Evolutionary conservation across 2,329 filamentous ascomycete species (phyloP).

Genomic region (Fusarium coffeatum): DNA sequence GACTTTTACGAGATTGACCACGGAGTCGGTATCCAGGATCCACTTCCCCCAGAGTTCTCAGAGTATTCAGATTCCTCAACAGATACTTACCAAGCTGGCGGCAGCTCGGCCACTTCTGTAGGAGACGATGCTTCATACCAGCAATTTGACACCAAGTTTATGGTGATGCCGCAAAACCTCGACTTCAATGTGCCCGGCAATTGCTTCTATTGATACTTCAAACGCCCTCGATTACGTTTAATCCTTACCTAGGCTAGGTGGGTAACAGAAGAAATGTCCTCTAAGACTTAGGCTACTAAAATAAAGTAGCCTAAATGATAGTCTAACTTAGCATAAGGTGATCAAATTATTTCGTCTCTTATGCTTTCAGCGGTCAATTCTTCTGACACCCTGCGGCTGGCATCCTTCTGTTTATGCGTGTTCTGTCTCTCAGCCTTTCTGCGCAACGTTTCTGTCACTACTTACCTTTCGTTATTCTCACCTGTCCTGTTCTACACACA

Average conservation of each 20-base stretch:
- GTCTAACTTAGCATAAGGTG: too few species aligned
- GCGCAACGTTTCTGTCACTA: neutral
- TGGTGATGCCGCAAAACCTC: neutral
- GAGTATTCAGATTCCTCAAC: constrained; percentile 26
- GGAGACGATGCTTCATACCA: constrained; percentile 27
- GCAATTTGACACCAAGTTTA: constrained; percentile 12
- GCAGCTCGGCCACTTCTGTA: constrained; percentile 31
- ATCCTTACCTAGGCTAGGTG: too few species aligned
- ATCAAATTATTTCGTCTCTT: too few species aligned
- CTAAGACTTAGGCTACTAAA: too few species aligned
- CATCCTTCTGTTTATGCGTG: neutral
- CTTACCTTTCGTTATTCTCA: neutral
- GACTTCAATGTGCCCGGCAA: neutral
- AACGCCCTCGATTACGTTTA: neutral
- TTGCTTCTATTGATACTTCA: neutral
- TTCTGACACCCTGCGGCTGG: too few species aligned
- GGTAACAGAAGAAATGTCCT: too few species aligned
- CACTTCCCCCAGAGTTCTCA: neutral
- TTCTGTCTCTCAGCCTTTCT: neutral
- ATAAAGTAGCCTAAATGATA: too few species aligned
- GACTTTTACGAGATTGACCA: constrained; percentile 1
- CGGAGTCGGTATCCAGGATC: neutral
- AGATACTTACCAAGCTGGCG: constrained; percentile 18
- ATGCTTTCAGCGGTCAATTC: fast-evolving
- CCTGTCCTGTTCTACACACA: neutral